A percentile compares a stretch with the other conserved stretches of the same genome.
Evolutionary conservation across 2,329 filamentous ascomycete species (phyloP).

Genomic region (Paraphaeosphaeria minitans): DNA sequence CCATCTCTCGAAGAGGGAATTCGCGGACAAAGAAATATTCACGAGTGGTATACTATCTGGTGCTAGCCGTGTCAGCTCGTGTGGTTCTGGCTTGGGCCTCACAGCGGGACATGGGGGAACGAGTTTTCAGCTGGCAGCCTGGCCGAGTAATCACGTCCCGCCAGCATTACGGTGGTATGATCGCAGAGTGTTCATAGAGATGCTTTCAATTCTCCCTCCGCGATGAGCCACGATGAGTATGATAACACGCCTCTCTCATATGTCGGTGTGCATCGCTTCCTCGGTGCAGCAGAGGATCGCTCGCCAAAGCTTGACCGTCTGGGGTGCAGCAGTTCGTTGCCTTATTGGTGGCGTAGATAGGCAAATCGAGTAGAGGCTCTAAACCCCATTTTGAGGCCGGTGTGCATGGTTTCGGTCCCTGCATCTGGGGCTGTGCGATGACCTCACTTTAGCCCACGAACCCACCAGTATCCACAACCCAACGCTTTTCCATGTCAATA

Average conservation of each 20-base stretch:
- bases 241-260: not conserved
- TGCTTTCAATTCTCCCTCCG: not conserved
- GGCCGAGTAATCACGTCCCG: not conserved
- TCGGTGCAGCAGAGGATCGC: not conserved
- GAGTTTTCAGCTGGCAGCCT: not conserved
- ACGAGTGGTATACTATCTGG: not conserved
- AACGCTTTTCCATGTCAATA: slow-evolving; percentile 6
- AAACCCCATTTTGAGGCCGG: not conserved
- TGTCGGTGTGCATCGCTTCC: not conserved
- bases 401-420: slow-evolving; percentile 1
- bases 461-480: not conserved
- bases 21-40: not conserved
- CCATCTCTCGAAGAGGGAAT: not conserved
- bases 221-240: not conserved
- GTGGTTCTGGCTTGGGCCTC: not conserved
- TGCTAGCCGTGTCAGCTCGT: not conserved
- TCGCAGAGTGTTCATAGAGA: not conserved
- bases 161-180: not conserved
- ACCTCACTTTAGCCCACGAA: slow-evolving; percentile 9
- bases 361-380: slow-evolving; percentile 7
- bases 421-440: slow-evolving; percentile 9
- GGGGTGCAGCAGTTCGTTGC: slow-evolving; percentile 13
- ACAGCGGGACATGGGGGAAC: not conserved
- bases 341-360: not conserved
- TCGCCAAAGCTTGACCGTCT: not conserved